Conservation (phyloP, 768 basidiomycete genomes). For the Leucocoprinus birnbaumii region DNA sequence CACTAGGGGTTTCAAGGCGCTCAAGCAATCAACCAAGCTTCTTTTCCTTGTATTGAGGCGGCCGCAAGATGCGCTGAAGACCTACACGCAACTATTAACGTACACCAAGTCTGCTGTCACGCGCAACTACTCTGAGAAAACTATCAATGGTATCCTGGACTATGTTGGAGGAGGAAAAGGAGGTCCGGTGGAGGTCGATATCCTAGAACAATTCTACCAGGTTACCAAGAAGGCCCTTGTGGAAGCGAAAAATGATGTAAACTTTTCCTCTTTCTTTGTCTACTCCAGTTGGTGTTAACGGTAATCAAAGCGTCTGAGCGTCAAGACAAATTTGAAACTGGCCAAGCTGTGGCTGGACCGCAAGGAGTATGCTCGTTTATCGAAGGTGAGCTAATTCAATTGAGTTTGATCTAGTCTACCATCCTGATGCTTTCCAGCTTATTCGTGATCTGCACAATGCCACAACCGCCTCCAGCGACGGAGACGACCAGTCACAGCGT, state of each 20-base stretch:
- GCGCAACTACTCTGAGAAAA: constrained; percentile 95
- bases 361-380: constrained; percentile 83
- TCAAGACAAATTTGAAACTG: constrained; percentile 94
- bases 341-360: constrained; percentile 97
- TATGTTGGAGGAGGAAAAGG: constrained; percentile 92
- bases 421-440: constrained; percentile 42
- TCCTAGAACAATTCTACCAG: constrained; percentile 94
- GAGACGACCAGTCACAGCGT: constrained; percentile 85
- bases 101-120: constrained; percentile 97
- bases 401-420: background rate
- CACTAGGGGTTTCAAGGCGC: constrained; percentile 94
- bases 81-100: constrained; percentile 82
- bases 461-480: constrained; percentile 58
- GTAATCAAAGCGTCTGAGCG: constrained; percentile 71
- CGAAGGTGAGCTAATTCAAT: constrained; percentile 52
- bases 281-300: background rate
- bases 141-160: constrained; percentile 97
- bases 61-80: constrained; percentile 80
- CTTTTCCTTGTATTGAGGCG: constrained; percentile 77
- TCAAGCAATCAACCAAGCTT: constrained; percentile 96
- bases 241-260: constrained; percentile 94
- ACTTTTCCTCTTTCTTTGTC: constrained; percentile 17
- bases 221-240: constrained; percentile 85
- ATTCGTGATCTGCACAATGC: constrained; percentile 73
- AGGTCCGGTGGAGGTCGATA: constrained; percentile 74